These are phyloP conservation scores for Aspergillus transmontanensis DNA, from an alignment of 2,329 filamentous ascomycete genomes.

Conservation along the genomic window DNA sequence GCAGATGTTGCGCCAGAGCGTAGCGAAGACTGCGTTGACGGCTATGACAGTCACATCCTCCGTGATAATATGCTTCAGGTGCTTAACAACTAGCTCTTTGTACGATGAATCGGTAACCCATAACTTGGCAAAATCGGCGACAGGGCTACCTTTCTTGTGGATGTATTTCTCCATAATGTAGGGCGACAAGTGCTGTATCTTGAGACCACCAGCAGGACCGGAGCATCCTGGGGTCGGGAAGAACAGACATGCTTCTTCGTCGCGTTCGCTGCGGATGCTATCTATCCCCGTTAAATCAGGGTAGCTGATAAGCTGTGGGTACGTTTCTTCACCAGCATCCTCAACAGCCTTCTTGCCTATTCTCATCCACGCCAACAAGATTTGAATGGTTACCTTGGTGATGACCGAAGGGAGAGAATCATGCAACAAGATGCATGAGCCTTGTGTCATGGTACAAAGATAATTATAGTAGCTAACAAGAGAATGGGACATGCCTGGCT, in stretches of 20 bases:
- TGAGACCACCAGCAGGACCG: background rate
- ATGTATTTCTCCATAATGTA: background rate
- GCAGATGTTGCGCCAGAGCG: conserved; percentile 54
- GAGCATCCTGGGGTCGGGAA: background rate
- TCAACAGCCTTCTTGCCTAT: conserved; percentile 11
- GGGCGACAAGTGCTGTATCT: background rate
- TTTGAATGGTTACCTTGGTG: conserved; percentile 45
- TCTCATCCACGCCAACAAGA: conserved; percentile 51
- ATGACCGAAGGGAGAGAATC: conserved; percentile 32
- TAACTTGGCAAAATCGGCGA: conserved; percentile 26
- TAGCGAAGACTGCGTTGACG: conserved; percentile 55
- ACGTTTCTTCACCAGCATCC: background rate
- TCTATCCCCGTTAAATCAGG: background rate
- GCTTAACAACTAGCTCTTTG: conserved; percentile 40
- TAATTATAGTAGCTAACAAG: conserved; percentile 40
- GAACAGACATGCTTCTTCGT: background rate
- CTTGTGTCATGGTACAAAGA: conserved; percentile 47
- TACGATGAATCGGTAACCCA: conserved; percentile 46
- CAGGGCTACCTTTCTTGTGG: background rate
- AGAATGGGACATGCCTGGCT: conserved; percentile 24
- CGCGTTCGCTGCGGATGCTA: background rate
- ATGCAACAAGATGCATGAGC: conserved; percentile 41
- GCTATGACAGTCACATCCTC: conserved; percentile 49
- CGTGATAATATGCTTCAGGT: conserved; percentile 49
- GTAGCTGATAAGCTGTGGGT: background rate